Conservation (phyloP, 129 eudicot genomes). For the Artemisia argyi region DNA sequence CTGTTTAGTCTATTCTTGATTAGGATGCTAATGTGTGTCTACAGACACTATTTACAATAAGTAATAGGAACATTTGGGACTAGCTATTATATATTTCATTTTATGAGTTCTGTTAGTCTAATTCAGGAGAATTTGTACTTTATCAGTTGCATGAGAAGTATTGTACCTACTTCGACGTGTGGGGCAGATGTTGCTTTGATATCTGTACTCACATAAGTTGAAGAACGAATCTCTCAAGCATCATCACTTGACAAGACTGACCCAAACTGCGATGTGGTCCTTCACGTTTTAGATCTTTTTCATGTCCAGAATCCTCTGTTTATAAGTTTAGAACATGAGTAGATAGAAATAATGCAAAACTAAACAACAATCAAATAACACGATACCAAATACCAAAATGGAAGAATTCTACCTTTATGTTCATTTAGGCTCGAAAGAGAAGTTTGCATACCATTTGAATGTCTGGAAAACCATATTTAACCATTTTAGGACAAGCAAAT, state of each 20-base stretch:
- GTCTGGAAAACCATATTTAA: constrained; percentile 28
- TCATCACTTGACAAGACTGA: constrained; percentile 40
- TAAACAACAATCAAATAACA: constrained; percentile 6
- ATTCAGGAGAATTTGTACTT: not conserved
- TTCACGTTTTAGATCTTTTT: constrained; percentile 19
- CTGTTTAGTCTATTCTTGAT: constrained; percentile 1
- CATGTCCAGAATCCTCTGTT: constrained; percentile 27
- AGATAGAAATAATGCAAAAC: not conserved
- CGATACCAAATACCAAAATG: not conserved
- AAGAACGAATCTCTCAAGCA: constrained; percentile 47
- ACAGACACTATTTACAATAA: not conserved
- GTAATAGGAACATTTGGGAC: not conserved
- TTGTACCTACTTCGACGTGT: constrained; percentile 34
- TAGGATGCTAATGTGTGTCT: constrained; percentile 12
- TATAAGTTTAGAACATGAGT: constrained; percentile 11
- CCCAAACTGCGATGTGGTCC: constrained; percentile 20
- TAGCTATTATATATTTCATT: not conserved
- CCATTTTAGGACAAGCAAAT: constrained; percentile 17
- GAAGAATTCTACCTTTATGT: constrained; percentile 30
- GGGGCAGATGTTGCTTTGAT: constrained; percentile 31
- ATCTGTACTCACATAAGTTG: constrained; percentile 40
- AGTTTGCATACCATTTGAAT: constrained; percentile 30
- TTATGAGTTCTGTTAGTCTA: not conserved
- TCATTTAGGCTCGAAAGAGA: constrained; percentile 25
- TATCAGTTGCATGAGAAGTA: constrained; percentile 18